Conservation (phyloP, 75 land plant genomes). For the Picea sitchensis region DNA sequence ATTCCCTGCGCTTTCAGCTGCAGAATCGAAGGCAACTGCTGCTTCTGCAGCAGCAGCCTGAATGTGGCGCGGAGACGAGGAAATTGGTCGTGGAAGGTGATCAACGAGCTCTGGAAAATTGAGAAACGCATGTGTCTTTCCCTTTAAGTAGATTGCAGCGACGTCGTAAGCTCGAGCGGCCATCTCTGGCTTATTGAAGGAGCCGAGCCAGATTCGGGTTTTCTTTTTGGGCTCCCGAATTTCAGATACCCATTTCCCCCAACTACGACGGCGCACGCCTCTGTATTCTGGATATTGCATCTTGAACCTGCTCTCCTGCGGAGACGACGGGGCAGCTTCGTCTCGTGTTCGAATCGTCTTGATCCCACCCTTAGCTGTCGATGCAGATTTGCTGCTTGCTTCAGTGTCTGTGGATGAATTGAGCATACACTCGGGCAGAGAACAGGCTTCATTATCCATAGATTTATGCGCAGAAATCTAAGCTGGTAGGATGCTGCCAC, state of each 20-base stretch:
- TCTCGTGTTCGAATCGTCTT: no score
- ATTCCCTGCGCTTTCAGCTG: neutral
- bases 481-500: no score
- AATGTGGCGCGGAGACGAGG: conserved; percentile 21
- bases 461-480: no score
- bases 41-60: conserved; percentile 35
- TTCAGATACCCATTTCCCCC: conserved; percentile 56
- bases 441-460: no score
- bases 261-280: conserved; percentile 26
- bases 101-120: conserved; percentile 55
- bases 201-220: conserved; percentile 53
- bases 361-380: no score
- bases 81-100: conserved; percentile 23
- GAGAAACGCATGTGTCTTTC: conserved; percentile 31
- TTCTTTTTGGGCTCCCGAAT: conserved; percentile 42
- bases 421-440: no score
- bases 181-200: conserved; percentile 34
- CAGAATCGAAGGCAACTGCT: conserved; percentile 17
- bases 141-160: conserved; percentile 48
- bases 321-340: no score
- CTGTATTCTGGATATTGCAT: conserved; percentile 33
- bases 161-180: conserved; percentile 54
- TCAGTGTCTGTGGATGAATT: no score
- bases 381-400: no score
- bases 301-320: neutral